Evolutionary conservation across 306 rosid genomes (phyloP), one percentile per base, ranked within the genome.

Genomic region (Datisca glomerata): DNA sequence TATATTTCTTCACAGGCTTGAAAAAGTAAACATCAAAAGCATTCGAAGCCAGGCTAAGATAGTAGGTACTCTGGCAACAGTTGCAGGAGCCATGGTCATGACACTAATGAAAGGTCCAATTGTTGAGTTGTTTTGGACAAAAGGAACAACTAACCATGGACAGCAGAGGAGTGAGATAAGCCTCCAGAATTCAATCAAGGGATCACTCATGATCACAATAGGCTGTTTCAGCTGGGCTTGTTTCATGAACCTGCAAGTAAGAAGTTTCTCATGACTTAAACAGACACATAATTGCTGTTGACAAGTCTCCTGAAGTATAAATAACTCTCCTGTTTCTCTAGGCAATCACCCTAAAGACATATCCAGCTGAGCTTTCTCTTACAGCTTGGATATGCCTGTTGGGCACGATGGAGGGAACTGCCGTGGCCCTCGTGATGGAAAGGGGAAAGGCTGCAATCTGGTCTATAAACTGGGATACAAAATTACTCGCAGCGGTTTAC

Each of bases 1-100:
- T 40, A 18, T 22, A 1, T 49, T 45, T 8, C 17, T 54, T 13
- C 25, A 15, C 13, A 87, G 97, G 78, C 70, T 84, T 18, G 98
- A 89, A 65, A 75, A 49, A 44, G 56, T 89, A 12, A 70, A 69
- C 8, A 33, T 80, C 6, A 75, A 42, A 74, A 57, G 74, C 48
- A 59, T 72, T 44, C 64, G 78, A 2, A 78, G 76, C 57, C 95
- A 80, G 64, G 85, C 95, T 1, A 84, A 89, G 74, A 18, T 89
- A 48, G 13, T 84, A 0, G 98, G 98, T 39, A 84, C 98, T 8
- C 14, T 58, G 24, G 73, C 93, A 56, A 80, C 98, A 0, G 84
- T 89, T 25, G 67, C 70, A 7, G 98, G 98, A 24, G 93, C 98
- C 18, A 80, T 84, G 93, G 45, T 73, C 24, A 89, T 89, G 83